Evolutionary conservation across 371 early-diverging fungal species (phyloP).

Genomic region (Haplosporangium sp.): DNA sequence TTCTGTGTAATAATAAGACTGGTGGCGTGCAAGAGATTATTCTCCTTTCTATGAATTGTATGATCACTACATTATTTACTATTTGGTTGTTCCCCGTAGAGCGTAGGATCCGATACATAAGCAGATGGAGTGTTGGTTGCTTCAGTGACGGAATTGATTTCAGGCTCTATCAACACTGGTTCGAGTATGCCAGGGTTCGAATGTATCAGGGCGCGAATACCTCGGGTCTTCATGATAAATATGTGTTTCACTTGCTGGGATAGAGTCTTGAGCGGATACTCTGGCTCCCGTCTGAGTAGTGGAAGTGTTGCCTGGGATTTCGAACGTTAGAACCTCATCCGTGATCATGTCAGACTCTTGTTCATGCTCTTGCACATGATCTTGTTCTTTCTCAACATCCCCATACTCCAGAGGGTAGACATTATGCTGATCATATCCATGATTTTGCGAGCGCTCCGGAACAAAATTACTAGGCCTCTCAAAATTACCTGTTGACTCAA

Average conservation of each 20-base stretch:
- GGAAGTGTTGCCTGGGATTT: neutral
- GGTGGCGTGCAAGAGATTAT: too few relatives aligned
- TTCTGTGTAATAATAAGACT: too few relatives aligned
- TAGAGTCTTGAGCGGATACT: neutral
- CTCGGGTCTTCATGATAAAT: too few relatives aligned
- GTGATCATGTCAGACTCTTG: neutral
- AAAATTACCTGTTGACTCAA: neutral
- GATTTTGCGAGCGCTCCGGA: neutral
- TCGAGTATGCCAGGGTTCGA: too few relatives aligned
- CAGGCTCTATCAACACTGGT: too few relatives aligned
- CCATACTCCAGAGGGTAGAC: neutral
- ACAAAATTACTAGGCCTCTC: neutral
- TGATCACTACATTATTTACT: too few relatives aligned
- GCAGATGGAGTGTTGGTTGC: too few relatives aligned
- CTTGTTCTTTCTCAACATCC: neutral
- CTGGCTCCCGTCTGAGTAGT: neutral
- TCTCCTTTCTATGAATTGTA: too few relatives aligned
- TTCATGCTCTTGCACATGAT: neutral
- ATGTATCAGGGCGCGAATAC: too few relatives aligned
- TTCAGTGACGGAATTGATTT: too few relatives aligned
- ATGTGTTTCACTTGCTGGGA: neutral
- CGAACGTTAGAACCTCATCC: neutral
- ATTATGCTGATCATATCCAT: neutral
- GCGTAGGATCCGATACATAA: too few relatives aligned
- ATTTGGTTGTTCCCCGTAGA: too few relatives aligned